Evolutionary conservation across 345 rosid genomes (phyloP), one percentile per base, ranked within the genome.

Genomic region (Eucalyptus cloeziana): DNA sequence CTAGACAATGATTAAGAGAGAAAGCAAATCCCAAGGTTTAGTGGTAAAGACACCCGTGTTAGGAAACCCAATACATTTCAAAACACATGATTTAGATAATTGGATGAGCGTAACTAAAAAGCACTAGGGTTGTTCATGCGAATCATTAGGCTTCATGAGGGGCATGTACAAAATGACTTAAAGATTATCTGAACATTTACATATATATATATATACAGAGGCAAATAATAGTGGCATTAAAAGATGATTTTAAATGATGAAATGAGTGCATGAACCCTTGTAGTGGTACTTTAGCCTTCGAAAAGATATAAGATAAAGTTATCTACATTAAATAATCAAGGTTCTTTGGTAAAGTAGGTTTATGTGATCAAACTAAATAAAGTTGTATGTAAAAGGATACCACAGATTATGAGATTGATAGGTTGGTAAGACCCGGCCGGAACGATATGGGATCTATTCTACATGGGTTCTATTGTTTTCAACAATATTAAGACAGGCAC

Each of bases 111-210:
- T 88, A 91, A 88, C 88, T 37, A 40, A 88, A 89, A 64, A 76
- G 64, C 86, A 54, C 37, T 67, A 80, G 83, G 54, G 44, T 49
- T 45, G 86, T 37, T 31, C 37, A 50, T 86, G 88, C 58, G 62
- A 85, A 91, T 92, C 88, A 91, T 91, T 88, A 67, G 89, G 89
- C 89, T 89, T 88, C 86, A 88, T 90, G 93, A 90, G 92, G 89
- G 89, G 33, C 87, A 79, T 90, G 92, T 40, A 76, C 47, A 40
- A 76, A 76, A 40, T 43, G 85, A 76, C 47, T 76, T 40, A 40
- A 76, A 37, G 27, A 40, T 76, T 76, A 76, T 40, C 85, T 40
- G 5, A 76, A 76, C 47, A 76, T 5, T 17, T 3, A 52, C 10
- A 5, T 6, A 16, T 12, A 4, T 16, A 52, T 6, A 52, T 51